A percentile compares a stretch with the other conserved stretches of the same genome.
These are phyloP conservation scores for Botrytis byssoidea DNA, from an alignment of 2,329 filamentous ascomycete species.

Conservation along the genomic window DNA sequence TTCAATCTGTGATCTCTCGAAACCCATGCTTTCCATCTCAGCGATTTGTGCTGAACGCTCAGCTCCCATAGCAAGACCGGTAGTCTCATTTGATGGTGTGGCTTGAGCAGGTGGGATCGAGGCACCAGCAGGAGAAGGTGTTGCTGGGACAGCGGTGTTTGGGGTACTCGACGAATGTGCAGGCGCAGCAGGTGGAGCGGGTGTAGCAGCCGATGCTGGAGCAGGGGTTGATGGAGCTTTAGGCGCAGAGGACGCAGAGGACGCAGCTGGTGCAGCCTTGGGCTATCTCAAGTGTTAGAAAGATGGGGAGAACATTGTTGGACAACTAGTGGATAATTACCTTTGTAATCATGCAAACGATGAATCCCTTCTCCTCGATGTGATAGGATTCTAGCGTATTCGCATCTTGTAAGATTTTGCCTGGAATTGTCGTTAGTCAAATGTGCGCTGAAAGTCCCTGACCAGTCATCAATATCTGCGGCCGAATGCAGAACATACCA, in stretches of 20 bases:
- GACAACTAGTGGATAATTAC: constrained; percentile 48
- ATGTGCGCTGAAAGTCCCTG: constrained; percentile 11
- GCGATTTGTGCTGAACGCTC: constrained; percentile 79
- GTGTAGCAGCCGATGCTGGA: constrained; percentile 55
- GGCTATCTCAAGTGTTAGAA: constrained; percentile 52
- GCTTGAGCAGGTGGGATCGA: constrained; percentile 50
- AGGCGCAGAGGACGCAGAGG: constrained; percentile 50
- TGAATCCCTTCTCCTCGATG: constrained; percentile 99
- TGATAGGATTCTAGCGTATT: constrained; percentile 96
- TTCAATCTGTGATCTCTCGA: constrained; percentile 83
- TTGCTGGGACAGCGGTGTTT: constrained; percentile 47
- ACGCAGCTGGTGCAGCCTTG: constrained; percentile 54
- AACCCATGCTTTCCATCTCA: constrained; percentile 98
- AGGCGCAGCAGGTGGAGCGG: constrained; percentile 60
- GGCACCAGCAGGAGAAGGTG: constrained; percentile 48
- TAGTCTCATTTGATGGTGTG: constrained; percentile 63
- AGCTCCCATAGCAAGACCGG: constrained; percentile 80
- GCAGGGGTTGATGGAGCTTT: constrained; percentile 63
- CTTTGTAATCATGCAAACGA: constrained; percentile 98
- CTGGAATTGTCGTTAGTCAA: constrained; percentile 48
- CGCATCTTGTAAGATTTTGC: constrained; percentile 97
- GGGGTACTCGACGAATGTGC: constrained; percentile 54
- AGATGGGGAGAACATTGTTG: constrained; percentile 12
- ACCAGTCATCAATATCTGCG: constrained; percentile 6
- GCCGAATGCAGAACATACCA: constrained; percentile 54